A percentile compares a stretch with the other conserved stretches of the same genome.
phyloP scores from a whole-genome alignment of 2,329 filamentous ascomycete genomes.

The Biscogniauxia mediterranea region DNA sequence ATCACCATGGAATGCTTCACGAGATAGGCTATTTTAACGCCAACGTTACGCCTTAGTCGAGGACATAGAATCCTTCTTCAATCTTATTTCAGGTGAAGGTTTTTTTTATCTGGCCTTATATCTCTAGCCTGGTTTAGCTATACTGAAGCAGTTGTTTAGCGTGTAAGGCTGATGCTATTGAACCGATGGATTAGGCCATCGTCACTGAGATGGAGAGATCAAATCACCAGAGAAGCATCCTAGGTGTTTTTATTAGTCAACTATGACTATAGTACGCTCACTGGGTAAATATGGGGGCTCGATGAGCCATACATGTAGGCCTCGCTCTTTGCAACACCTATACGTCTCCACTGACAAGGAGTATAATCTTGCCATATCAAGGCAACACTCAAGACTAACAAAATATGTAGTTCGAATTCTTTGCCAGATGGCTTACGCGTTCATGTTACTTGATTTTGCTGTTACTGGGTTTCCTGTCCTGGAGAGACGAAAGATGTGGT shows the following conservation, averaged over 20 bases:
- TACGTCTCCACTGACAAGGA: not conserved
- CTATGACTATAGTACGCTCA: not conserved
- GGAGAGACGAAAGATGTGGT: not conserved
- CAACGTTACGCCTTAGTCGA: not conserved
- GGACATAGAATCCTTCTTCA: not conserved
- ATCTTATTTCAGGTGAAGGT: not conserved
- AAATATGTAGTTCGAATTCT: not conserved
- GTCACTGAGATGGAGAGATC: not conserved
- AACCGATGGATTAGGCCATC: not conserved
- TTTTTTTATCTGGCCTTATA: not conserved
- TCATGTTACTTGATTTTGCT: not conserved
- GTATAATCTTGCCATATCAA: not conserved
- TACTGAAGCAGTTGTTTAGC: not conserved
- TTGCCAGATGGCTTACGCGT: not conserved
- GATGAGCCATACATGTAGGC: not conserved
- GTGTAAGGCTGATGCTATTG: not conserved
- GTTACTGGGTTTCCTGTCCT: not conserved
- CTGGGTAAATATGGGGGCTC: not conserved
- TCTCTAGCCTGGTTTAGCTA: not conserved
- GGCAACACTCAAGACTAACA: not conserved
- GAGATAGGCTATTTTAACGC: not conserved
- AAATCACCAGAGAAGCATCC: not conserved
- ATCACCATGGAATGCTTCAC: not conserved
- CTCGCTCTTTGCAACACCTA: not conserved
- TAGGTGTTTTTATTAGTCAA: not conserved